Conservation (phyloP, 768 basidiomycete species). For the Baorangia bicolor region DNA sequence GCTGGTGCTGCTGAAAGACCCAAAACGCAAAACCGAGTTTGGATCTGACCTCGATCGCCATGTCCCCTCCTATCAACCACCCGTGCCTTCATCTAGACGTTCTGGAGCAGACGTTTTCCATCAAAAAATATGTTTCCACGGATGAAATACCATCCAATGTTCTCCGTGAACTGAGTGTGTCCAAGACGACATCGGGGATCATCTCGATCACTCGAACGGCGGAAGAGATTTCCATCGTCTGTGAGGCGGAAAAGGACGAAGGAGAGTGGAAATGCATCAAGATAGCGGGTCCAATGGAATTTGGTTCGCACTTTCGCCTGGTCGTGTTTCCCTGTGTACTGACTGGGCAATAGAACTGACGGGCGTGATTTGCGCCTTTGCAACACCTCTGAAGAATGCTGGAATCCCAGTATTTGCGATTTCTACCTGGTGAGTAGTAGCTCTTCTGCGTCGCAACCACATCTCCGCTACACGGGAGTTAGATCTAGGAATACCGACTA, state of each 20-base stretch:
- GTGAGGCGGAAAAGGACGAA: slow-evolving; percentile 39
- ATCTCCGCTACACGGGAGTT: background rate
- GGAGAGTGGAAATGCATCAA: slow-evolving; percentile 59
- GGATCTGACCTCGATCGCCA: slow-evolving; percentile 2
- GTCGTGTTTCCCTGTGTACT: background rate
- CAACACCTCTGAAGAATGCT: slow-evolving; percentile 51
- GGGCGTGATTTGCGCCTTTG: slow-evolving; percentile 54
- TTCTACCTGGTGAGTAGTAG: slow-evolving; percentile 57
- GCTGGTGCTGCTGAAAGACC: background rate
- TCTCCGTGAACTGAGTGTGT: slow-evolving; percentile 29
- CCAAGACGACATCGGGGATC: slow-evolving; percentile 35
- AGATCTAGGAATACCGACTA: slow-evolving; percentile 72
- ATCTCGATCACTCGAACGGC: slow-evolving; percentile 57
- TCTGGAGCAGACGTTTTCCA: slow-evolving; percentile 43
- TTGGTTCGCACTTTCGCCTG: slow-evolving; percentile 38
- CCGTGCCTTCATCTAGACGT: slow-evolving; percentile 49
- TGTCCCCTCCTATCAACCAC: slow-evolving; percentile 47
- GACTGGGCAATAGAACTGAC: slow-evolving; percentile 43
- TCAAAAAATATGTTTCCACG: slow-evolving; percentile 39
- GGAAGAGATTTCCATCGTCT: slow-evolving; percentile 64
- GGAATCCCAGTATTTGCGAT: slow-evolving; percentile 57
- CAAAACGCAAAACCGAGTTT: background rate
- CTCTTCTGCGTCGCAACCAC: background rate
- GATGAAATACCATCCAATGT: slow-evolving; percentile 32
- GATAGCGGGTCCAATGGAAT: slow-evolving; percentile 67